phyloP scores from a whole-genome alignment of 108 stramenopile species.

The Chaetoceros tenuissimus region DNA sequence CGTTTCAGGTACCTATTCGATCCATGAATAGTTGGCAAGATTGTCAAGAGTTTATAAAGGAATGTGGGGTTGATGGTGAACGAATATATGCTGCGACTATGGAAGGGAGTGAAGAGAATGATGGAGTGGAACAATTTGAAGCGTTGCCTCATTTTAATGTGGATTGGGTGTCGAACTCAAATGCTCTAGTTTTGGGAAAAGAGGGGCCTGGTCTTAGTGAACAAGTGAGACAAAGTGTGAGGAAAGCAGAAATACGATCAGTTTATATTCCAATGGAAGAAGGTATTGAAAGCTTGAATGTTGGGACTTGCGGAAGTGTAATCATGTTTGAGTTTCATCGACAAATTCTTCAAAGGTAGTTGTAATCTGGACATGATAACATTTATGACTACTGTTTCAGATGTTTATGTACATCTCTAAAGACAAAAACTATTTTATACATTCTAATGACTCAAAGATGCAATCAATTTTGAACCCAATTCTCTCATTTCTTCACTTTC shows the following conservation, averaged over 20 bases:
- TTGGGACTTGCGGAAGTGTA: constrained; percentile 76
- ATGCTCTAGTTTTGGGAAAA: constrained; percentile 68
- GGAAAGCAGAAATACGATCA: constrained; percentile 27
- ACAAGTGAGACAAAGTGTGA: constrained; percentile 40
- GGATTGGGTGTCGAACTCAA: constrained; percentile 31
- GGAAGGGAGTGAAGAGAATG: constrained; percentile 26
- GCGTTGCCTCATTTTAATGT: constrained; percentile 39
- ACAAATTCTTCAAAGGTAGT: too few species aligned
- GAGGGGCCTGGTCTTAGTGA: constrained; percentile 65
- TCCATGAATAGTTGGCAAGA: constrained; percentile 24
- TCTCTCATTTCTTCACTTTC: neutral
- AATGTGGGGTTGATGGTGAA: constrained; percentile 25
- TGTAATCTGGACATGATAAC: too few species aligned
- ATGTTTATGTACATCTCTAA: too few species aligned
- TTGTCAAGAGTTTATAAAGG: constrained; percentile 17
- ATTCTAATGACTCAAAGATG: too few species aligned
- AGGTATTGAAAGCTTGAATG: constrained; percentile 84
- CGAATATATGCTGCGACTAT: constrained; percentile 67
- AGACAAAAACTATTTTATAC: too few species aligned
- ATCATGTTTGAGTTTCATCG: constrained; percentile 78
- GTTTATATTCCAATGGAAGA: constrained; percentile 75
- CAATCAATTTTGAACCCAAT: neutral
- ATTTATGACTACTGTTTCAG: too few species aligned
- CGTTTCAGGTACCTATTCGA: constrained; percentile 69
- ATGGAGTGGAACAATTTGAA: neutral